Base-by-base conservation (phyloP, 1,139 yeast species). In the Pichia inconspicua region DNA sequence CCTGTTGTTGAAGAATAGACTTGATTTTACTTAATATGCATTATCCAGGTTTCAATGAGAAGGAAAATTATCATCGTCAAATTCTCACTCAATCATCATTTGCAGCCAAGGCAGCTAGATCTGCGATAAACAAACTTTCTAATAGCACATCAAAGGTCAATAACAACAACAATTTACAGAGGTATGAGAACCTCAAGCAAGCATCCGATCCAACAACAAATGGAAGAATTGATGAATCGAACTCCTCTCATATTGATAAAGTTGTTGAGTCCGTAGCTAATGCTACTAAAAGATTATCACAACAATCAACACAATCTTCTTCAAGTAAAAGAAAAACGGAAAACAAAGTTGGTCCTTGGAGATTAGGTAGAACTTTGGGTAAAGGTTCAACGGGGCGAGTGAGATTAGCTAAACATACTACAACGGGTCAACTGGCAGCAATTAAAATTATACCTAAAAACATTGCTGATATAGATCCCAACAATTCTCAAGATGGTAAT, bases 321-420 rank as follows among this genome's bases (percentile, higher is more conserved):
- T 49, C 71, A 51, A 71, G 72, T 55, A 77, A 77, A 58, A 65
- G 80, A 46, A 74, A 75, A 56, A 70, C 78, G 9, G 82, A 78
- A 58, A 78, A 77, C 60, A 69, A 73, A 51, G 75, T 84, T 17
- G 94, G 94, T 2, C 94, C 94, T 10, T 84, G 94, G 94, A 77
- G 77, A 56, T 68, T 84, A 50, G 94, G 94, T 22, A 78, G 82
- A 60, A 84, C 92, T 7, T 66, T 84, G 48, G 95, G 95, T 5
- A 74, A 86, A 60, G 95, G 95, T 25, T 85, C 92, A 46, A 83
- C 92, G 0, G 92, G 92, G 4, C 71, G 90, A 51, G 95, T 84
- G 3, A 71, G 86, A 36, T 66, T 84, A 42, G 94, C 90, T 15
- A 82, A 84, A 50, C 84, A 84, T 60, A 71, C 74, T 55, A 65